Evolutionary conservation across 2,329 filamentous ascomycete species (phyloP).

Genomic region (Apiospora saccharicola): DNA sequence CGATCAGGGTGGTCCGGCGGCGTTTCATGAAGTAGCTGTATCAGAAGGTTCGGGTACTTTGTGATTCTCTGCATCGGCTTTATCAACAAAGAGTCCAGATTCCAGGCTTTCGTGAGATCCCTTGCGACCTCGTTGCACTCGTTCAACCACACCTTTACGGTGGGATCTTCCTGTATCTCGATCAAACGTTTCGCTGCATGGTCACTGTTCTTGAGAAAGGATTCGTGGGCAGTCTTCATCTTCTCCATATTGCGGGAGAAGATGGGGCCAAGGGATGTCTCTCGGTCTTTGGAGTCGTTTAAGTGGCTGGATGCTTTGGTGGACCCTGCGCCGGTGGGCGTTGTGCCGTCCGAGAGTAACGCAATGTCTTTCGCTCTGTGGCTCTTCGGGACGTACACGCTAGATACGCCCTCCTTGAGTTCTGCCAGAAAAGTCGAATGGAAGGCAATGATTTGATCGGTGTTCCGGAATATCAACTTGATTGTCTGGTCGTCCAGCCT

Average conservation of each 20-base stretch:
- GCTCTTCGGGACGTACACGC: slow-evolving; percentile 75
- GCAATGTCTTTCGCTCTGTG: slow-evolving; percentile 54
- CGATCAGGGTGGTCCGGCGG: slow-evolving; percentile 85
- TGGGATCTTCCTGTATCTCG: slow-evolving; percentile 68
- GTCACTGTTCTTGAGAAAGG: slow-evolving; percentile 69
- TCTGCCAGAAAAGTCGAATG: slow-evolving; percentile 81
- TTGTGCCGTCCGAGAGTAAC: slow-evolving; percentile 46
- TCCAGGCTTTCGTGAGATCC: slow-evolving; percentile 93
- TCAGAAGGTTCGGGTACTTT: slow-evolving; percentile 89
- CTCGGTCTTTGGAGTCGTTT: slow-evolving; percentile 60
- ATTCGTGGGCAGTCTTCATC: slow-evolving; percentile 68
- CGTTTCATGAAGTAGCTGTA: slow-evolving; percentile 80
- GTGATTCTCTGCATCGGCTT: slow-evolving; percentile 95
- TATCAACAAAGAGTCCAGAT: slow-evolving; percentile 92
- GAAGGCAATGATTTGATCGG: slow-evolving; percentile 87
- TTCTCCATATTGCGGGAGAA: slow-evolving; percentile 65
- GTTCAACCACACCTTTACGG: slow-evolving; percentile 83
- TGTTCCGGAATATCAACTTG: slow-evolving; percentile 91
- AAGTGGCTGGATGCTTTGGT: slow-evolving; percentile 50
- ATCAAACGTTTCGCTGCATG: slow-evolving; percentile 67
- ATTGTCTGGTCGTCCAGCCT: slow-evolving; percentile 84
- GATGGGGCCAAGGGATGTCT: slow-evolving; percentile 59
- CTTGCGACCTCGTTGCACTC: slow-evolving; percentile 93
- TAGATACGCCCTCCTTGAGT: slow-evolving; percentile 80
- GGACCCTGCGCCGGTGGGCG: slow-evolving; percentile 33